phyloP scores from a whole-genome alignment of 1,284 basidiomycete species.

The Malassezia caprae region DNA sequence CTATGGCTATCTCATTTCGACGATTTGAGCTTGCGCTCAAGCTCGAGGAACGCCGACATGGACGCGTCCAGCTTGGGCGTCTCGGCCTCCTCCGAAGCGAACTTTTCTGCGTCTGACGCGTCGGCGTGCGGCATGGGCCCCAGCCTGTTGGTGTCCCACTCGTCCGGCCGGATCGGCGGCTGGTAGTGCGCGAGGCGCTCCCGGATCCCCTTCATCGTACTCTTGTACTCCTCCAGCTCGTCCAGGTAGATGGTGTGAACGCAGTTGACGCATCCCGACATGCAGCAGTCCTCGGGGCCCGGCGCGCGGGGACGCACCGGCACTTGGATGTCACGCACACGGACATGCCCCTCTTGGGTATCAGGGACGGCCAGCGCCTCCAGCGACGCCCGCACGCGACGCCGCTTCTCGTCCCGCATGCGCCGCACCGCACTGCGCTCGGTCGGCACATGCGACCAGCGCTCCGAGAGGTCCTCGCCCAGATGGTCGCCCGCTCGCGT shows the following conservation, averaged over 20 bases:
- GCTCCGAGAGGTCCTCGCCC: constrained; percentile 1
- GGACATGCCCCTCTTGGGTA: constrained; percentile 7
- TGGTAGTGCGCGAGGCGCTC: constrained; percentile 52
- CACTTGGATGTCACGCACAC: constrained; percentile 25
- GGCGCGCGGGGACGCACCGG: constrained; percentile 37
- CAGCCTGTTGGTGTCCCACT: constrained; percentile 58
- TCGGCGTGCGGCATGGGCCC: constrained; percentile 20
- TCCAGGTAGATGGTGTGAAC: constrained; percentile 78
- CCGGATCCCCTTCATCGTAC: constrained; percentile 55
- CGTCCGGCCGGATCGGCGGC: constrained; percentile 52
- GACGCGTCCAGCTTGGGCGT: constrained; percentile 33
- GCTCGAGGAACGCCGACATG: constrained; percentile 39
- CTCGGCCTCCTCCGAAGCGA: constrained; percentile 18
- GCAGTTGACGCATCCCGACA: constrained; percentile 64
- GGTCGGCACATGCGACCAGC: constrained; percentile 1
- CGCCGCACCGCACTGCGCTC: constrained; percentile 10
- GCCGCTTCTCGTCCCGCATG: constrained; percentile 2
- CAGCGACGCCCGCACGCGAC: neutral
- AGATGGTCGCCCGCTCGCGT: neutral
- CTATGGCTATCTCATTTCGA: constrained; percentile 13
- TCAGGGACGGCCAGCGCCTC: neutral
- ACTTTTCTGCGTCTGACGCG: neutral
- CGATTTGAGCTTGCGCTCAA: constrained; percentile 39
- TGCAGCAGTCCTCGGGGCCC: constrained; percentile 42
- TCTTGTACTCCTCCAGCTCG: constrained; percentile 59